Conservation (phyloP, 768 basidiomycete genomes). For the Xerocomellus intermedius region DNA sequence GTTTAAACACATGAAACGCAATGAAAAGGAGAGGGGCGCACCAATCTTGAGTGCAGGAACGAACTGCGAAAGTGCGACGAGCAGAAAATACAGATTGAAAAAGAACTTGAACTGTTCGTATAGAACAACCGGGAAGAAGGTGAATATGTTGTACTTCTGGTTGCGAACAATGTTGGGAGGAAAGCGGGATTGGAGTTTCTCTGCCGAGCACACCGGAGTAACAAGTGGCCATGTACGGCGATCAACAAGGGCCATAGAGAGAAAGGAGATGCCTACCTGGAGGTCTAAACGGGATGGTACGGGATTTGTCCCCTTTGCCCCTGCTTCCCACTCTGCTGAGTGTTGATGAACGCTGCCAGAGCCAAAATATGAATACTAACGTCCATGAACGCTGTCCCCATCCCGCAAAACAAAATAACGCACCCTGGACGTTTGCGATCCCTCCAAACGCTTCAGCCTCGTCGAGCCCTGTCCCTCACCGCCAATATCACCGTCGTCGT, state of each 20-base stretch:
- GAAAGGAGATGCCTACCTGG: slow-evolving; percentile 44
- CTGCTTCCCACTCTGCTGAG: slow-evolving; percentile 9
- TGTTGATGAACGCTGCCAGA: slow-evolving; percentile 24
- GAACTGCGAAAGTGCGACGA: slow-evolving; percentile 95
- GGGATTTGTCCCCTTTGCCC: slow-evolving; percentile 61
- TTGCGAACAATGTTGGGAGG: slow-evolving; percentile 93
- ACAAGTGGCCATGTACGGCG: not conserved
- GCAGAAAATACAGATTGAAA: slow-evolving; percentile 97
- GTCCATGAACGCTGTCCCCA: not conserved
- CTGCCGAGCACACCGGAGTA: slow-evolving; percentile 34
- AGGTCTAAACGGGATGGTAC: slow-evolving; percentile 76
- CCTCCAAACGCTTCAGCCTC: slow-evolving; percentile 25
- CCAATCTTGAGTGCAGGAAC: slow-evolving; percentile 95
- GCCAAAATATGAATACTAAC: not conserved
- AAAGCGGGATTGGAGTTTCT: slow-evolving; percentile 67
- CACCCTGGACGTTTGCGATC: slow-evolving; percentile 20
- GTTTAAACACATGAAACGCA: not conserved
- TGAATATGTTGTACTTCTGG: slow-evolving; percentile 95
- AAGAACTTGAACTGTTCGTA: slow-evolving; percentile 99
- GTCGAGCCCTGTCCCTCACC: slow-evolving; percentile 30
- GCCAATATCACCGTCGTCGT: slow-evolving; percentile 39
- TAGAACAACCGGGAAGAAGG: slow-evolving; percentile 96
- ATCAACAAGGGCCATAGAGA: not conserved
- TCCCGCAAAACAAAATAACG: slow-evolving; percentile 1
- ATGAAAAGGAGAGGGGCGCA: slow-evolving; percentile 34